Base-by-base conservation (phyloP, 192 early-diverging fungal species). In the Piromyces sp. region DNA sequence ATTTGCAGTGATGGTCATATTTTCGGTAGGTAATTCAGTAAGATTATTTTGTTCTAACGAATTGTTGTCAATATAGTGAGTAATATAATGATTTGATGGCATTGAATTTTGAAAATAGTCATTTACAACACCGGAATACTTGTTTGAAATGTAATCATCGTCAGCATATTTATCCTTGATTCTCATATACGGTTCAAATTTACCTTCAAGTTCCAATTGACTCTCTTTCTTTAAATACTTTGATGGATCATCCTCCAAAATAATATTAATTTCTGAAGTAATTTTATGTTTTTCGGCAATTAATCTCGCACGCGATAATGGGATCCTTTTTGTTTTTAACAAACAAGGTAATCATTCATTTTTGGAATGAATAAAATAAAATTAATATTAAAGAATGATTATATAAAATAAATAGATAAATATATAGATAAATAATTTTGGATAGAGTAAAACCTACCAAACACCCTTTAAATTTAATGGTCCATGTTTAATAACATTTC, bases 381-480 rank as follows among this genome's bases (percentile, higher is more conserved):
- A n/a, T n/a, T n/a, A n/a, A n/a, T n/a, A n/a, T n/a, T n/a, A n/a
- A n/a, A 36, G 33, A 36, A 36, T 36, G 12, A 7, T 36, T 36
- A 36, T 36, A 36, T 36, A 36, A 36, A 7, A 7, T 12, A 12
- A 36, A 36, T 36, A 36, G 12, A 36, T 36, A 7, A 12, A 36
- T 36, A 36, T 36, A 36, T 7, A 36, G 12, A 36, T 7, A 36
- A 36, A 7, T 36, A 7, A 15, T 51, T 13, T 51, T 51, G n/a
- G n/a, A n/a, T n/a, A 22, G 4, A 22, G 16, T 68, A 11, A 0
- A 5, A n/a, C 9, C 9, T 68, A 68, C 94, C 94, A 95, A 80
- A 95, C 94, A 33, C 94, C 94, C 85, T 95, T 95, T 33, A 95
- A 86, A 82, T 94, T 92, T 94, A 95, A 94, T 6, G 94, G 91